A percentile compares a stretch with the other conserved stretches of the same genome.
These are phyloP conservation scores for Solanum boliviense DNA, from an alignment of 257 asterid species.

Conservation along the genomic window DNA sequence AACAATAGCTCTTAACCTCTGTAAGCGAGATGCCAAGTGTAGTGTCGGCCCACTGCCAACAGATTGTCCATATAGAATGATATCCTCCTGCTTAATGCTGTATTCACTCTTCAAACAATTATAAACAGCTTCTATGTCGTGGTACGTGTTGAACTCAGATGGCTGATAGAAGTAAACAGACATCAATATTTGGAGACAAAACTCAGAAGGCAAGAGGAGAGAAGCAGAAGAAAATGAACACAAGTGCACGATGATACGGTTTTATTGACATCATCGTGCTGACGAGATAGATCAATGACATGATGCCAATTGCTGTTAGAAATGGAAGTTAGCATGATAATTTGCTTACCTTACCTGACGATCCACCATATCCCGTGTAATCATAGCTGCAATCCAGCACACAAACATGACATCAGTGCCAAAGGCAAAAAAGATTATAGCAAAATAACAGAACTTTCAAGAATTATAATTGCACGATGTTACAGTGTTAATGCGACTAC, in stretches of 20 bases:
- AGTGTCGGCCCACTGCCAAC: conserved; percentile 97
- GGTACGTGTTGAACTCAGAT: conserved; percentile 87
- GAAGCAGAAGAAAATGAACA: not conserved
- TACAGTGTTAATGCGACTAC: not conserved
- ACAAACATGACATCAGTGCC: not conserved
- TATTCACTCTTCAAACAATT: conserved; percentile 73
- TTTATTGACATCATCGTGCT: not conserved
- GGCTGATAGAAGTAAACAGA: conserved; percentile 43
- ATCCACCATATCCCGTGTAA: conserved; percentile 95
- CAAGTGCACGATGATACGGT: not conserved
- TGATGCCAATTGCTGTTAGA: not conserved
- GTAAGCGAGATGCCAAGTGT: conserved; percentile 74
- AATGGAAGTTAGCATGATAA: not conserved
- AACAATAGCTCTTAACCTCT: conserved; percentile 72
- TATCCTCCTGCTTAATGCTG: conserved; percentile 84
- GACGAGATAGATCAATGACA: not conserved
- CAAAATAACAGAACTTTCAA: not conserved
- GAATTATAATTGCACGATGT: not conserved
- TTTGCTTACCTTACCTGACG: conserved; percentile 87
- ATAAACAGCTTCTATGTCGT: conserved; percentile 89
- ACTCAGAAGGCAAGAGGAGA: not conserved
- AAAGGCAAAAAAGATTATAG: not conserved
- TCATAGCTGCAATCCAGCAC: conserved; percentile 69
- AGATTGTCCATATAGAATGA: conserved; percentile 93
- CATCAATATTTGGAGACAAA: conserved; percentile 3